Conservation (phyloP, 1,284 basidiomycete genomes). For the Blastosporella zonata region DNA sequence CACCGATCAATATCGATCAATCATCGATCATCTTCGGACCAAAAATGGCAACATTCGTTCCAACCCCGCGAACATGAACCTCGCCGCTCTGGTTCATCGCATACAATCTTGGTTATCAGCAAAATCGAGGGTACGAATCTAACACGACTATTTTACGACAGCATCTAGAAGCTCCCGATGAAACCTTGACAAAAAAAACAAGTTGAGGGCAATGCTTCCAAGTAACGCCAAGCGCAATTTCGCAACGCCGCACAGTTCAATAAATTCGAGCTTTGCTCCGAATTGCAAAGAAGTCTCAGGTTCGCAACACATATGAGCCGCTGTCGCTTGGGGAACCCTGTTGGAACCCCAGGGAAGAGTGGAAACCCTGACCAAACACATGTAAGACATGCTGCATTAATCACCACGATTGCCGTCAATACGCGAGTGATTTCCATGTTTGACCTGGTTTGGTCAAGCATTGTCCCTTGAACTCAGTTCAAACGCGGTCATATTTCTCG, state of each 20-base stretch:
- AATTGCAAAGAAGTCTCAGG: too few relatives aligned
- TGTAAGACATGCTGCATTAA: slow-evolving; percentile 22
- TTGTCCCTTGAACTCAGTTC: neutral
- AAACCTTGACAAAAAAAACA: neutral
- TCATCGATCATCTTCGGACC: slow-evolving; percentile 1
- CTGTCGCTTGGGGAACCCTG: neutral
- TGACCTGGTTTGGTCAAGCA: neutral
- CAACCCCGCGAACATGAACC: slow-evolving; percentile 18
- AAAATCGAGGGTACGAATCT: slow-evolving; percentile 12
- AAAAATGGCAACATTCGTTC: slow-evolving; percentile 15
- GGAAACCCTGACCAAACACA: slow-evolving; percentile 17
- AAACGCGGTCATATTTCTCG: neutral
- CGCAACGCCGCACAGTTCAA: too few relatives aligned
- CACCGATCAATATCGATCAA: slow-evolving; percentile 10
- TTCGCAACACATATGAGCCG: neutral
- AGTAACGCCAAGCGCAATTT: too few relatives aligned
- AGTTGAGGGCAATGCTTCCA: neutral
- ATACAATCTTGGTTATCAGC: slow-evolving; percentile 10
- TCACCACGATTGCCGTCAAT: slow-evolving; percentile 19
- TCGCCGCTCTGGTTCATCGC: neutral
- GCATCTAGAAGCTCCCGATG: neutral
- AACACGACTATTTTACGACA: too few relatives aligned
- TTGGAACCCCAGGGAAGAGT: neutral
- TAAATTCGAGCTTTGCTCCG: too few relatives aligned
- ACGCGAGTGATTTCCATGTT: slow-evolving; percentile 3